A percentile compares a stretch with the other conserved stretches of the same genome.
These are phyloP conservation scores for Thalassiosira mediterranea DNA, from an alignment of 352 stramenopile genomes.

Conservation along the genomic window DNA sequence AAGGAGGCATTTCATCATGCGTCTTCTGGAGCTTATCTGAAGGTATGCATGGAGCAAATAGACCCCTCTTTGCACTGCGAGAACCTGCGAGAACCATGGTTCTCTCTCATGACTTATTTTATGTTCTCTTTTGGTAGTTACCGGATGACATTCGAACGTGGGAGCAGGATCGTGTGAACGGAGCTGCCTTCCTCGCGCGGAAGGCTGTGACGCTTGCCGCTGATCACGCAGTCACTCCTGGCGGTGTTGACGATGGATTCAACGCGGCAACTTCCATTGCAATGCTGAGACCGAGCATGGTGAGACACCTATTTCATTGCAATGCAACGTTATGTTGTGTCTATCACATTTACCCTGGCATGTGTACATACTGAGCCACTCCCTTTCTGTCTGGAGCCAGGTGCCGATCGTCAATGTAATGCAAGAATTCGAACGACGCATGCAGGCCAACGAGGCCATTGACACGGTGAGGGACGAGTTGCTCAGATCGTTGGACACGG, in stretches of 20 bases:
- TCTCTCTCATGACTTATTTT: not conserved
- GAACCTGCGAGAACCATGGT: too few species aligned
- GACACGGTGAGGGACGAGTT: conserved; percentile 17
- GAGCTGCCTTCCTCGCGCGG: conserved; percentile 44
- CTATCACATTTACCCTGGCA: too few species aligned
- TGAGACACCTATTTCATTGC: too few species aligned
- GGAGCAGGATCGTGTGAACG: conserved; percentile 52
- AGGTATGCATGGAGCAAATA: too few species aligned
- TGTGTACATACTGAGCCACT: too few species aligned
- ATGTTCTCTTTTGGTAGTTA: conserved; percentile 10
- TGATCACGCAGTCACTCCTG: conserved; percentile 7
- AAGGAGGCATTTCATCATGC: conserved; percentile 61
- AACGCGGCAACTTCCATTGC: conserved; percentile 35
- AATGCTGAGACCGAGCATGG: conserved; percentile 60
- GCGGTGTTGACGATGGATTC: not conserved
- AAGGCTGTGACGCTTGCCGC: conserved; percentile 38
- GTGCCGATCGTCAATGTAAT: conserved; percentile 62
- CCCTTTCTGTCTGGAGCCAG: too few species aligned
- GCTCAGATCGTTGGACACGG: conserved; percentile 25
- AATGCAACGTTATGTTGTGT: too few species aligned
- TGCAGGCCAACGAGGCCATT: conserved; percentile 7
- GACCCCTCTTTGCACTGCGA: too few species aligned
- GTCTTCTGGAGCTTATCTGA: conserved; percentile 38
- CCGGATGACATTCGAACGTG: conserved; percentile 34
- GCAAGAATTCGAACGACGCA: conserved; percentile 35